Evolutionary conservation across 1,284 basidiomycete species (phyloP), one percentile per base, ranked within the genome.

Genomic region (Erythrobasidium hasegawianum): DNA sequence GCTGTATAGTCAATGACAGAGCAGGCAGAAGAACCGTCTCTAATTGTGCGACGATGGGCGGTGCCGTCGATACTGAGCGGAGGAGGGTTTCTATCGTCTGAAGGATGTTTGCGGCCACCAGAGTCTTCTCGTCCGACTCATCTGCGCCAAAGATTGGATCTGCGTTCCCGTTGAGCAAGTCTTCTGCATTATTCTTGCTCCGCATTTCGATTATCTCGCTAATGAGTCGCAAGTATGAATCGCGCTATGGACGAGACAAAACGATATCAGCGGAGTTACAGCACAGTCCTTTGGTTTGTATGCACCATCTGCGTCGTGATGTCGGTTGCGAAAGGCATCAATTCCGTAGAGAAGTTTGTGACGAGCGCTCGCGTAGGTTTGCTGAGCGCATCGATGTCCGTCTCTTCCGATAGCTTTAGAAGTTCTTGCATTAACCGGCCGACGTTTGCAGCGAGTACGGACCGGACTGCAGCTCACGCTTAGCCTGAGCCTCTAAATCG

Each of bases 371-470:
- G 87, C 85, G 90, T 91, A 74, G 85, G 85, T 73, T 79, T 74
- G 72, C 89, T 91, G 57, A 95, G 80, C 52, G 90, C 83, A 76
- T 95, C 91, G 39, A 95, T 80, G 75, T 95, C 92, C 39, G 89
- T 90, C 77, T 93, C 89, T 75, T 93, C 89, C 7, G 88, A 86
- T 41, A 95, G 81, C 77, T 90, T 90, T 70, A 94, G 82, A 24
- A 94, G 80, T 75, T 90, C 90, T 87, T 92, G 89, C 72, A 95
- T 87, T 72, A 95, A 86, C 74, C 90, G 88, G 47, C 86, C 89
- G 40, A 93, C 87, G 74, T 88, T 86, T 16, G 88, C 87, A 7
- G 86, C 83, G 66, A 94, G 85, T 9, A 85, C 85, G 4, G 77
- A 81, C 71, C 85, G 85, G 60, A 94, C 89, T 86, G 75, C 86